Evolutionary conservation across 2,329 filamentous ascomycete species (phyloP).

Genomic region (Penicillium sp.): DNA sequence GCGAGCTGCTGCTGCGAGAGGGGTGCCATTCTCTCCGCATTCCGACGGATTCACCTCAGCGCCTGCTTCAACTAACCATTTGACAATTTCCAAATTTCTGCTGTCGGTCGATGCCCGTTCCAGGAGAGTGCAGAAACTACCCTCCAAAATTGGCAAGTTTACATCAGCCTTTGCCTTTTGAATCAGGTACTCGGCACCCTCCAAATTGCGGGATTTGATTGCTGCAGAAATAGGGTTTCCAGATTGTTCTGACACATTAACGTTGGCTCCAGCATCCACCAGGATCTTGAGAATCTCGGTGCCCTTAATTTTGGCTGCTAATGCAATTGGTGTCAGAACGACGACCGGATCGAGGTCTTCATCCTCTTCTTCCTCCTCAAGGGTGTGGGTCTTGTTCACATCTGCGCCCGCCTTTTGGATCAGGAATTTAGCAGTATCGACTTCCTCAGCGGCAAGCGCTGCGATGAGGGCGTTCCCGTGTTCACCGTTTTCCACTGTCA

Average conservation of each 20-base stretch:
- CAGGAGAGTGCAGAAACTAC: background rate
- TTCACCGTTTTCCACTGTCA: background rate
- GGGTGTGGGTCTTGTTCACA: background rate
- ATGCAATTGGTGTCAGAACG: background rate
- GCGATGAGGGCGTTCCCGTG: constrained; percentile 2
- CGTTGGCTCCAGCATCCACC: background rate
- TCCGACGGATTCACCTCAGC: constrained; percentile 9
- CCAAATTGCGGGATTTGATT: background rate
- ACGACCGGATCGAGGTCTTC: background rate
- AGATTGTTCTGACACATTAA: background rate
- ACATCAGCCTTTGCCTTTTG: background rate
- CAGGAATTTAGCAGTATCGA: constrained; percentile 4
- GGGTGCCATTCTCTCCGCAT: background rate
- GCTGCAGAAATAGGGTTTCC: background rate
- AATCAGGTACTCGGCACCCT: background rate
- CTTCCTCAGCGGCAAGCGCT: background rate
- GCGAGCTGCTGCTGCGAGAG: background rate
- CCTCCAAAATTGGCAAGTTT: background rate
- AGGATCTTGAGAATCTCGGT: background rate
- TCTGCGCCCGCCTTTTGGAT: constrained; percentile 9
- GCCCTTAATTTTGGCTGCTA: background rate
- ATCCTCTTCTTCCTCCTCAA: background rate
- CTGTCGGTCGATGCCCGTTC: background rate
- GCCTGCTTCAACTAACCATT: constrained; percentile 7
- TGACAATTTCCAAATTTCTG: background rate